A percentile compares a stretch with the other conserved stretches of the same genome.
These are phyloP conservation scores for Tripterygium wilfordii DNA, from an alignment of 177 flowering plant genomes.

Conservation along the genomic window DNA sequence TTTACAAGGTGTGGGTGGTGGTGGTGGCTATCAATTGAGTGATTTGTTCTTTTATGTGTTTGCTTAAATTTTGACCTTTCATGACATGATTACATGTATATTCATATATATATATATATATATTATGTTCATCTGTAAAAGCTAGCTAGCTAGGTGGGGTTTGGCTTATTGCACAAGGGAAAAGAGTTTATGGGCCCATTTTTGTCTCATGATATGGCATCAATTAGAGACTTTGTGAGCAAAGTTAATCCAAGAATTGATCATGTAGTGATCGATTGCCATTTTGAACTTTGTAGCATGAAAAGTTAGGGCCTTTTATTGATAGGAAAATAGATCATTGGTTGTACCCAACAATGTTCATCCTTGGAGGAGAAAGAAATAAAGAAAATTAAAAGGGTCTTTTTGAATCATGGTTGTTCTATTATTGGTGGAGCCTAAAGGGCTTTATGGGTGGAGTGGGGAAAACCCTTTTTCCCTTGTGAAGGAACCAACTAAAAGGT, in stretches of 20 bases:
- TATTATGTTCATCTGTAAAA: slow-evolving; percentile 8
- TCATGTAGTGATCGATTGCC: slow-evolving; percentile 10
- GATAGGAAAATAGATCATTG: slow-evolving; percentile 20
- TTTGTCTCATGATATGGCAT: slow-evolving; percentile 49
- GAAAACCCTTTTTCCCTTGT: slow-evolving; percentile 13
- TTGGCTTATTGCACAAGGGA: slow-evolving; percentile 46
- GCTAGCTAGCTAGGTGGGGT: slow-evolving; percentile 24
- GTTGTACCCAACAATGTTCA: slow-evolving; percentile 14
- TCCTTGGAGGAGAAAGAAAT: slow-evolving; percentile 9
- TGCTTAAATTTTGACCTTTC: slow-evolving; percentile 60
- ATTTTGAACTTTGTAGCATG: slow-evolving; percentile 11
- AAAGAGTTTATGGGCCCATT: slow-evolving; percentile 48
- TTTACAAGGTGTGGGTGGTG: slow-evolving; percentile 4
- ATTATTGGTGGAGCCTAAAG: slow-evolving; percentile 23
- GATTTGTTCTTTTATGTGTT: slow-evolving; percentile 28
- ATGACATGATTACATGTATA: slow-evolving; percentile 25
- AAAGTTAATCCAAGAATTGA: slow-evolving; percentile 7
- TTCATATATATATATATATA: neutral
- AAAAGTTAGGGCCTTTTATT: slow-evolving; percentile 3
- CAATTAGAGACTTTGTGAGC: slow-evolving; percentile 29
- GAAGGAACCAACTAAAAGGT: slow-evolving; percentile 24
- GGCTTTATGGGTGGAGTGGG: slow-evolving; percentile 11
- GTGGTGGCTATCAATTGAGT: slow-evolving; percentile 18
- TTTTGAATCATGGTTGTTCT: slow-evolving; percentile 21
- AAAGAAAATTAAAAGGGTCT: neutral